Conservation (phyloP, 192 early-diverging fungal species). For the Coemansia sp. region DNA sequence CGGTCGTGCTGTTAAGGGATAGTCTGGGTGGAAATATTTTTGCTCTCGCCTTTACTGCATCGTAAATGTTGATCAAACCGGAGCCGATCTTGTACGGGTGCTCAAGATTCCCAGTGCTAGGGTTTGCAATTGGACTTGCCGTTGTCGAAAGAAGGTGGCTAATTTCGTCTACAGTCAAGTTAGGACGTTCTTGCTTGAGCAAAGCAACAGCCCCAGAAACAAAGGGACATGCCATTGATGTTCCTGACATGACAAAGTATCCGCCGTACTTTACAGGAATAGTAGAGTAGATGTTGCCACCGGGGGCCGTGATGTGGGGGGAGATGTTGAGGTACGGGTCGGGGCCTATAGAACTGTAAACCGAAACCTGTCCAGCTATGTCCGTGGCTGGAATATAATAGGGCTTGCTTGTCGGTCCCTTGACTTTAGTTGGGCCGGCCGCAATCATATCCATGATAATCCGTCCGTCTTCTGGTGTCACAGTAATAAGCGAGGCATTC, state of each 20-base stretch:
- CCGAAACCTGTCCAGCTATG: slow-evolving; percentile 53
- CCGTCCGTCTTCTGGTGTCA: neutral
- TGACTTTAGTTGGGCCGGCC: neutral
- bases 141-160: slow-evolving; percentile 11
- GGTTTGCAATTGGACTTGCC: slow-evolving; percentile 11
- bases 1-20: slow-evolving; percentile 51
- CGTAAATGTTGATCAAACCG: slow-evolving; percentile 73
- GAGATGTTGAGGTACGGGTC: slow-evolving; percentile 62
- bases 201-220: slow-evolving; percentile 70
- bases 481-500: neutral
- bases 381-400: neutral
- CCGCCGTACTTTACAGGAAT: slow-evolving; percentile 48
- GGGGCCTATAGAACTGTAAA: slow-evolving; percentile 68
- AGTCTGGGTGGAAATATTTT: slow-evolving; percentile 60
- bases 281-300: slow-evolving; percentile 69
- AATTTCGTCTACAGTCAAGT: slow-evolving; percentile 10
- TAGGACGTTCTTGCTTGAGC: slow-evolving; percentile 56
- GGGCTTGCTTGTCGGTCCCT: neutral
- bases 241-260: slow-evolving; percentile 63
- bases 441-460: neutral
- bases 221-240: slow-evolving; percentile 82
- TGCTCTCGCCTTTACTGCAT: slow-evolving; percentile 59
- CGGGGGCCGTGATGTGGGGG: slow-evolving; percentile 66
- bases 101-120: slow-evolving; percentile 26
- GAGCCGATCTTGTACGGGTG: slow-evolving; percentile 59